These are phyloP conservation scores for Globisporangium spinosum DNA, from an alignment of 352 stramenopile species.

Conservation along the genomic window DNA sequence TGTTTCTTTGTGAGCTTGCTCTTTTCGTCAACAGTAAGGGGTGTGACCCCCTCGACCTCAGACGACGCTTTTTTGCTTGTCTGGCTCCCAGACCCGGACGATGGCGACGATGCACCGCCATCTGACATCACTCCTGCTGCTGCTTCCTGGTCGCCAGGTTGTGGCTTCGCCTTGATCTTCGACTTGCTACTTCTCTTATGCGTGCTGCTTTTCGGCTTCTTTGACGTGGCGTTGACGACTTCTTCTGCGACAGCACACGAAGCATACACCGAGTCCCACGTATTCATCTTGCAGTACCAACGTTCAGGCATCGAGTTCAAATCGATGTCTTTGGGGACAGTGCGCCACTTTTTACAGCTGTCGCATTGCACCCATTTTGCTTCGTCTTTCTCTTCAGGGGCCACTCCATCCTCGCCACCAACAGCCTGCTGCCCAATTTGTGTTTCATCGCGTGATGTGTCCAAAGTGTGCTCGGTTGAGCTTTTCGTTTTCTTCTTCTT, in stretches of 20 bases:
- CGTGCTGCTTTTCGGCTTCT: conserved; percentile 17
- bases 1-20: conserved; percentile 40
- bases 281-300: conserved; percentile 97
- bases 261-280: conserved; percentile 83
- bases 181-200: conserved; percentile 9
- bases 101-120: conserved; percentile 35
- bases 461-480: conserved; percentile 8
- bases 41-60: conserved; percentile 4
- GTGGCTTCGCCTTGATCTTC: conserved; percentile 32
- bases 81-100: conserved; percentile 27
- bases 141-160: background rate
- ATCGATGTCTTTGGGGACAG: conserved; percentile 87
- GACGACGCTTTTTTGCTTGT: conserved; percentile 23
- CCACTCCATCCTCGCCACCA: conserved; percentile 23
- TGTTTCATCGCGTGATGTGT: conserved; percentile 14
- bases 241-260: conserved; percentile 91
- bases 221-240: conserved; percentile 26
- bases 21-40: conserved; percentile 9
- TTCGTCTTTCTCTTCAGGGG: conserved; percentile 41
- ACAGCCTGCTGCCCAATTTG: conserved; percentile 22
- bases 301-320: conserved; percentile 89
- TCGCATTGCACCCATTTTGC: conserved; percentile 96
- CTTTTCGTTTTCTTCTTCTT: conserved; percentile 54
- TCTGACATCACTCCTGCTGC: conserved; percentile 20
- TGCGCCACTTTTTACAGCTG: conserved; percentile 94